Percentiles rank a stretch among this genome's conserved stretches.
Conservation (phyloP, 495 filamentous ascomycete genomes). For the Umbilicaria muhlenbergii region DNA sequence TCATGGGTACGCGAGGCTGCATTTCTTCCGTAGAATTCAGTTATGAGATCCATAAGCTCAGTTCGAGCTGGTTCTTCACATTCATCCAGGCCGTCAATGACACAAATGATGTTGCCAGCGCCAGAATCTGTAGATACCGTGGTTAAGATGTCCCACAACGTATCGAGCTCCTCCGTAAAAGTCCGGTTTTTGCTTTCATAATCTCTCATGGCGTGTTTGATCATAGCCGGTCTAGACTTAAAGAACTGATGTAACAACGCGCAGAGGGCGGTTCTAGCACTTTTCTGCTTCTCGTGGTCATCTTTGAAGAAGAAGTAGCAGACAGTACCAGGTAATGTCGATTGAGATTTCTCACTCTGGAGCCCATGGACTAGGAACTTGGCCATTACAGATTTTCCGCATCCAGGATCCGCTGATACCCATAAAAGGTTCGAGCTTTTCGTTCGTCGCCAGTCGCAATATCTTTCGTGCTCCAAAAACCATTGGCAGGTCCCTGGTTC, state of each 20-base stretch:
- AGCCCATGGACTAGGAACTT: conserved; percentile 18
- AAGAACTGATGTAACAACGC: conserved; percentile 16
- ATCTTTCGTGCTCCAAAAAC: conserved; percentile 16
- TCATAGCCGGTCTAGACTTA: conserved; percentile 1
- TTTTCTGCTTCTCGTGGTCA: conserved; percentile 29
- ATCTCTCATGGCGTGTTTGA: conserved; percentile 13
- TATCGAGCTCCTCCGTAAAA: conserved; percentile 6
- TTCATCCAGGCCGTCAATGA: conserved; percentile 31
- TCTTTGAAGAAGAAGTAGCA: conserved; percentile 49
- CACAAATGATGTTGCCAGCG: conserved; percentile 16
- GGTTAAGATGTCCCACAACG: conserved; percentile 18
- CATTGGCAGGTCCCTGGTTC: conserved; percentile 23
- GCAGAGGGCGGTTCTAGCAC: conserved; percentile 9
- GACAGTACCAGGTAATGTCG: neutral
- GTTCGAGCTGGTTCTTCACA: conserved; percentile 12
- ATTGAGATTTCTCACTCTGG: neutral
- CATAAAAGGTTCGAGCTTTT: conserved; percentile 12
- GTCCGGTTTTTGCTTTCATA: conserved; percentile 4
- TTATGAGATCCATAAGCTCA: neutral
- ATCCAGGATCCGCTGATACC: conserved; percentile 27
- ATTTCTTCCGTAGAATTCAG: neutral
- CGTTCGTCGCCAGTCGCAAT: conserved; percentile 10
- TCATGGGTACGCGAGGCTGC: neutral
- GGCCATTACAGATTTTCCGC: conserved; percentile 26
- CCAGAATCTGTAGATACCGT: conserved; percentile 6